Percentiles rank a stretch among this genome's conserved stretches.
Conservation (phyloP, 2,329 filamentous ascomycete genomes). For the Aureobasidium sp. region DNA sequence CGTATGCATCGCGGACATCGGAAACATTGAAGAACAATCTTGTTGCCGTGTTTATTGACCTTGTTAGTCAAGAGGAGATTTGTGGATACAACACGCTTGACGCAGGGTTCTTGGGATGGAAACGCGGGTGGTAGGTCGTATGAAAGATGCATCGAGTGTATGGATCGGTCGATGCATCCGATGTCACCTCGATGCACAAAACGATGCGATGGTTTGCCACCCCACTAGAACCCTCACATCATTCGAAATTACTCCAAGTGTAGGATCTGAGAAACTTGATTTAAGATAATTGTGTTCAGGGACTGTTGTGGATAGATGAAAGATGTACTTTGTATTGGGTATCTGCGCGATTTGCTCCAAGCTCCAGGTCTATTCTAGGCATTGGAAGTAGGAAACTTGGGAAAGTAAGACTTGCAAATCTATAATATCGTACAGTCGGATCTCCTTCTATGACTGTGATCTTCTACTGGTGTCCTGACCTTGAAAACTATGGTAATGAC, state of each 20-base stretch:
- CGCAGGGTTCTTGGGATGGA: neutral
- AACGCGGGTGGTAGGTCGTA: neutral
- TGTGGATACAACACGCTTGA: neutral
- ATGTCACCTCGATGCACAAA: neutral
- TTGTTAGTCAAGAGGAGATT: neutral
- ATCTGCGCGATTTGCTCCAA: neutral
- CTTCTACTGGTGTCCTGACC: neutral
- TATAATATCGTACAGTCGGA: neutral
- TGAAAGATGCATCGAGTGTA: neutral
- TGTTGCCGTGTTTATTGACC: neutral
- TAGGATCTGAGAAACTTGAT: neutral
- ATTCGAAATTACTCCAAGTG: neutral
- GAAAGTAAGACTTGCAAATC: neutral
- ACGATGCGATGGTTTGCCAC: neutral
- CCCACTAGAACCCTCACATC: neutral
- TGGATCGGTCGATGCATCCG: neutral
- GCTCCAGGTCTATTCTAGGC: neutral
- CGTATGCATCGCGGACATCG: neutral
- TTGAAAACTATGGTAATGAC: neutral
- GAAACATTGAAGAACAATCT: neutral
- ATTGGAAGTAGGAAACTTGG: neutral
- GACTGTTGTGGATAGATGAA: neutral
- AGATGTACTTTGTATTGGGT: neutral
- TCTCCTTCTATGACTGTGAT: too few relatives aligned
- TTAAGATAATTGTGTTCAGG: neutral